phyloP scores from a whole-genome alignment of 2,329 filamentous ascomycete species.

The Microascus cirrosus region DNA sequence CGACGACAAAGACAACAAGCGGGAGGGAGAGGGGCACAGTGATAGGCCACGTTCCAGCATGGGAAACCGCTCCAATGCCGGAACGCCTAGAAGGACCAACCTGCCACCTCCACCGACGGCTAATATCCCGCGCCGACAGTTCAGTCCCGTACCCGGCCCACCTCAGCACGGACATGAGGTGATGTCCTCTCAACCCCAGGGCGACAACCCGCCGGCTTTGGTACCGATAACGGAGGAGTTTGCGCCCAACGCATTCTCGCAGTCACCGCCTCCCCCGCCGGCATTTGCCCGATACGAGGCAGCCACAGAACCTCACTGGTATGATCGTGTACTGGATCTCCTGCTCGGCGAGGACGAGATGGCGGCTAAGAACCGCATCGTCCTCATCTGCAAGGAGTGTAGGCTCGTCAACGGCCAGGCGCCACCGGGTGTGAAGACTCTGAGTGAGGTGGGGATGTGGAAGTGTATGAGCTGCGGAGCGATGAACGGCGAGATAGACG shows the following conservation, averaged over 20 bases:
- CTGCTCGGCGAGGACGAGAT: slow-evolving; percentile 93
- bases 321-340: slow-evolving; percentile 85
- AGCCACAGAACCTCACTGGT: slow-evolving; percentile 56
- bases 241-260: slow-evolving; percentile 58
- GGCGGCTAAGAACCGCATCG: slow-evolving; percentile 79
- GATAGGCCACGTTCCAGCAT: slow-evolving; percentile 12
- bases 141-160: slow-evolving; percentile 13
- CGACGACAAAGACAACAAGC: slow-evolving; percentile 5
- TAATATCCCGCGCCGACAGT: slow-evolving; percentile 38
- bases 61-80: slow-evolving; percentile 4
- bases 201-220: slow-evolving; percentile 10
- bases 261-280: slow-evolving; percentile 12
- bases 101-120: slow-evolving; percentile 51
- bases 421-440: slow-evolving; percentile 67
- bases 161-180: slow-evolving; percentile 17
- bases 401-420: slow-evolving; percentile 91
- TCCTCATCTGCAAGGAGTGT: slow-evolving; percentile 72
- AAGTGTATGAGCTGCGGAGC: slow-evolving; percentile 75
- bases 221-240: slow-evolving; percentile 45
- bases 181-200: slow-evolving; percentile 16
- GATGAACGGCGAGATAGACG: slow-evolving; percentile 72
- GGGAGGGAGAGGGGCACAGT: slow-evolving; percentile 8
- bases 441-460: slow-evolving; percentile 79
- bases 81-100: slow-evolving; percentile 27
- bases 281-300: slow-evolving; percentile 6